Conservation (phyloP, 1,284 basidiomycete species). For the Mycena sp. region DNA sequence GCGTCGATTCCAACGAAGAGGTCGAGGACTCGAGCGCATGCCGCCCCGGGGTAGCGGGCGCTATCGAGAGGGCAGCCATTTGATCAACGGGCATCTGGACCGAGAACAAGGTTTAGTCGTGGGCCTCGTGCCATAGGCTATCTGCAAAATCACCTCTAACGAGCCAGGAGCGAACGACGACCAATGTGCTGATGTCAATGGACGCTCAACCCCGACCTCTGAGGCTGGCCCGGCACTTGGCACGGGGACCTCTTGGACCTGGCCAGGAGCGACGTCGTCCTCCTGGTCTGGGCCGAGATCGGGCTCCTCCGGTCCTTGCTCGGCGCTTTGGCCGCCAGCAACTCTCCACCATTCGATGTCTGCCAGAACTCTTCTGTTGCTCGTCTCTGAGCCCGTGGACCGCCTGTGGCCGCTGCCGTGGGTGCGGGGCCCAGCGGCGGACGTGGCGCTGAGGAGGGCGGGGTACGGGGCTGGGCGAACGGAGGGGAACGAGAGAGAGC, state of each 20-base stretch:
- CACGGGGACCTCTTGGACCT: slow-evolving; percentile 37
- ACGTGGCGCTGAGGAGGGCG: slow-evolving; percentile 44
- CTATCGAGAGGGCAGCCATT: slow-evolving; percentile 61
- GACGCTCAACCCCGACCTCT: slow-evolving; percentile 43
- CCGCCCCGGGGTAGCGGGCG: slow-evolving; percentile 54
- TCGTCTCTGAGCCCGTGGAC: slow-evolving; percentile 71
- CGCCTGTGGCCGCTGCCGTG: slow-evolving; percentile 60
- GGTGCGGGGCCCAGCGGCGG: slow-evolving; percentile 49
- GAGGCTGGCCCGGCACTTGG: slow-evolving; percentile 35
- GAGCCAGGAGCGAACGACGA: slow-evolving; percentile 33
- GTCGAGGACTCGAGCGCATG: slow-evolving; percentile 56
- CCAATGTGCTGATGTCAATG: slow-evolving; percentile 38
- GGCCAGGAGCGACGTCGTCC: slow-evolving; percentile 38
- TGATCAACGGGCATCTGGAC: slow-evolving; percentile 49
- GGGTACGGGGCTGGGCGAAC: slow-evolving; percentile 71
- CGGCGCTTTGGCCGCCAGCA: slow-evolving; percentile 69
- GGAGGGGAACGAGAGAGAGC: slow-evolving; percentile 70
- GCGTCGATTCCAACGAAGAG: slow-evolving; percentile 68
- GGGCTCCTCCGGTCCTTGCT: slow-evolving; percentile 51
- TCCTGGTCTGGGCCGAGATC: slow-evolving; percentile 36
- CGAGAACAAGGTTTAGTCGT: slow-evolving; percentile 16
- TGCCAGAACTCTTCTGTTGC: slow-evolving; percentile 73
- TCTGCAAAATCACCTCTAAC: slow-evolving; percentile 43
- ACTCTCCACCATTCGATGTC: slow-evolving; percentile 89
- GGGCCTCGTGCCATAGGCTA: slow-evolving; percentile 3